Evolutionary conservation across 2,329 filamentous ascomycete species (phyloP), one percentile per base, ranked within the genome.

Genomic region (Sporothrix pseudoabietina): DNA sequence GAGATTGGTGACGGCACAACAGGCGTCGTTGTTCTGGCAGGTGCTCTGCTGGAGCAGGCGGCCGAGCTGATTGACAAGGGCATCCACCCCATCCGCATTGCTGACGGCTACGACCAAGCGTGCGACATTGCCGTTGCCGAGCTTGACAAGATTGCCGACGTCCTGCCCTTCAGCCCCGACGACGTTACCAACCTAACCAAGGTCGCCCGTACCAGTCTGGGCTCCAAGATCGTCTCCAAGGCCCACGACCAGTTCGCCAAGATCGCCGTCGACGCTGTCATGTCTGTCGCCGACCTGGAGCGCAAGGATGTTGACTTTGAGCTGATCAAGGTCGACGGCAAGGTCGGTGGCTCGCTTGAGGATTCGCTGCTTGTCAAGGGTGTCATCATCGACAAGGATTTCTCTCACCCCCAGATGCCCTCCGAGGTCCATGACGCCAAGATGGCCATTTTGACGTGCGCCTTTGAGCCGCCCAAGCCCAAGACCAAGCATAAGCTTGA

Each of bases 401-500:
- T 99, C 83, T 98, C 96, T 49, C 96, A 99, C 83, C 96, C 96
- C 14, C 96, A 99, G 85, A 99, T 99, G 96, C 96, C 96, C 12
- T 93, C 92, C 69, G 94, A 98, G 83, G 95, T 99, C 76, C 89
- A 87, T 78, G 94, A 99, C 83, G 97, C 96, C 80, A 98, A 98
- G 87, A 90, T 99, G 80, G 96, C 96, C 78, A 99, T 99, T 79
- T 86, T 99, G 74, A 99, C 96, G 70, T 99, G 96, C 82, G 94
- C 96, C 4, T 99, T 99, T 81, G 96, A 99, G 85, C 96, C 96
- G 44, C 96, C 96, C 69, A 99, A 99, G 88, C 96, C 96, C 78
- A 99, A 99, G 89, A 99, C 96, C 66, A 99, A 99, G 89, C 96
- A 99, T 85, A 97, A 98, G 87, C 89, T 99, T 75, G 96, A 99